Evolutionary conservation across 805 yeast species (phyloP).

Genomic region (Saccharomycopsis lassenensis): DNA sequence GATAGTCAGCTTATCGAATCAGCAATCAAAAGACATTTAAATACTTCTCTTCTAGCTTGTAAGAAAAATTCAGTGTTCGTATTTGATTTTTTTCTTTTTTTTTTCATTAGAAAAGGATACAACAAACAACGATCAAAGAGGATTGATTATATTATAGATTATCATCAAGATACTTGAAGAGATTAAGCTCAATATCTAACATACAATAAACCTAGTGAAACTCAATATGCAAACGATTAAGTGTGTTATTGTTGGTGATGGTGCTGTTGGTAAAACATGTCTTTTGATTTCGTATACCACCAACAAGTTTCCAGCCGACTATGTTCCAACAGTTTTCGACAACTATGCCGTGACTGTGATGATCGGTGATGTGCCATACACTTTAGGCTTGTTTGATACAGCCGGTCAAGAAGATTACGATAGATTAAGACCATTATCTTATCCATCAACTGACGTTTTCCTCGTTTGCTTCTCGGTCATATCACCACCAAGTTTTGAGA

Average conservation of each 20-base stretch:
- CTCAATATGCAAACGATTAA: conserved; percentile 45
- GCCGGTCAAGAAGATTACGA: conserved; percentile 99
- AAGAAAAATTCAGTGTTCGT: no score
- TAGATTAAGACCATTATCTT: conserved; percentile 89
- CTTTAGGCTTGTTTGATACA: conserved; percentile 94
- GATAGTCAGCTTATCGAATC: no score
- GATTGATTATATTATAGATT: neutral
- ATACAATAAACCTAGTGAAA: no score
- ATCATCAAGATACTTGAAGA: no score
- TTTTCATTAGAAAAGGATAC: no score
- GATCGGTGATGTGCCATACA: conserved; percentile 97
- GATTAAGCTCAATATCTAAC: no score
- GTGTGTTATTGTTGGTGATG: conserved; percentile 99
- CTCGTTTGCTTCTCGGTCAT: conserved; percentile 93
- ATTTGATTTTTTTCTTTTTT: neutral
- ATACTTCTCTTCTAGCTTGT: no score
- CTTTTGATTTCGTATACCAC: conserved; percentile 92
- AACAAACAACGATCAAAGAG: conserved; percentile 3
- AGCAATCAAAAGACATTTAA: no score
- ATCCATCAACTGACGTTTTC: conserved; percentile 96
- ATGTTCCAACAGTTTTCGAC: conserved; percentile 97
- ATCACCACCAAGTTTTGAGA: conserved; percentile 94
- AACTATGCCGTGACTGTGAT: conserved; percentile 90
- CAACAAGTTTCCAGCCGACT: conserved; percentile 94
- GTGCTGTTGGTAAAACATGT: conserved; percentile 99